Conservation (phyloP, 1,284 basidiomycete species). For the Schizophyllum amplum region DNA sequence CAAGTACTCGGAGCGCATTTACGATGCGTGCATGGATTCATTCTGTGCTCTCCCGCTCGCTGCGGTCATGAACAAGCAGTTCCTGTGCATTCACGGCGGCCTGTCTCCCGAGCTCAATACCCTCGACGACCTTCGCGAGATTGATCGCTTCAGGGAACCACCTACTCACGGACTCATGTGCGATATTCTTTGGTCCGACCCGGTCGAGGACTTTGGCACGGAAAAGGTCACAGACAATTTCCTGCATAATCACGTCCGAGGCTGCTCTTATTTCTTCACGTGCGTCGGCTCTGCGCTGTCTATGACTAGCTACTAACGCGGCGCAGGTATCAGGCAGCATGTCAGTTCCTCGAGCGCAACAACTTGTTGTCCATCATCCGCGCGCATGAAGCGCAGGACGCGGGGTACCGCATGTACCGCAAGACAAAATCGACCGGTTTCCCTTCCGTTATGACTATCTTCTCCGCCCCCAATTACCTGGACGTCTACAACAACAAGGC, state of each 20-base stretch:
- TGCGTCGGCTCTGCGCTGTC: slow-evolving; percentile 27
- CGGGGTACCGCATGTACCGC: slow-evolving; percentile 96
- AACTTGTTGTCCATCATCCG: slow-evolving; percentile 92
- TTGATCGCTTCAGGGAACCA: slow-evolving; percentile 93
- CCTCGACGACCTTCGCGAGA: slow-evolving; percentile 85
- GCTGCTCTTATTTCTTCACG: slow-evolving; percentile 97
- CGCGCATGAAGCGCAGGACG: slow-evolving; percentile 93
- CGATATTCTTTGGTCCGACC: slow-evolving; percentile 93
- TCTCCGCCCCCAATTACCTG: slow-evolving; percentile 92
- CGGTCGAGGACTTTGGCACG: slow-evolving; percentile 87
- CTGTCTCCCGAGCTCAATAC: slow-evolving; percentile 88
- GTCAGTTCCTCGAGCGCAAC: slow-evolving; percentile 90
- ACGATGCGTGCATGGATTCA: slow-evolving; percentile 89
- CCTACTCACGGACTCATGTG: slow-evolving; percentile 94
- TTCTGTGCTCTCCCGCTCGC: slow-evolving; percentile 91
- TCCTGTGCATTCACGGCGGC: slow-evolving; percentile 92
- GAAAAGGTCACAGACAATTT: slow-evolving; percentile 86
- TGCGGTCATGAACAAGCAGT: slow-evolving; percentile 96
- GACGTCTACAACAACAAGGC: slow-evolving; percentile 98
- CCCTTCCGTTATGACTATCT: slow-evolving; percentile 96
- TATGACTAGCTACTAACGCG: slow-evolving; percentile 5
- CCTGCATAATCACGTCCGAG: slow-evolving; percentile 88
- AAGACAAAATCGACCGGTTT: slow-evolving; percentile 92
- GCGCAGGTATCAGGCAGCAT: slow-evolving; percentile 82
- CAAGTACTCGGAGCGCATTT: slow-evolving; percentile 87